Conservation (phyloP, 371 early-diverging fungal species). For the Saksenaea vasiformis region DNA sequence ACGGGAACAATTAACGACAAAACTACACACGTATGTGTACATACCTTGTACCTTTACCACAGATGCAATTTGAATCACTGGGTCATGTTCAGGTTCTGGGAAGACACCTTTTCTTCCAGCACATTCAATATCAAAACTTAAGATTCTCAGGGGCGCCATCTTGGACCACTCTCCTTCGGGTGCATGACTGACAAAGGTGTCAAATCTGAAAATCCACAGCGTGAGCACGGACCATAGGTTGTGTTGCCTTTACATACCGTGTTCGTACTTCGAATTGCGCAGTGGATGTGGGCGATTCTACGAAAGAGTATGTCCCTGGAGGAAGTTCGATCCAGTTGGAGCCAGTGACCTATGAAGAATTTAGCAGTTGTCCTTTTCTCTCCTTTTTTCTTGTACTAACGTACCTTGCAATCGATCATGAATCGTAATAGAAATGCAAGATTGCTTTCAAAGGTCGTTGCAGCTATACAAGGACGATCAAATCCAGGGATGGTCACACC, state of each 20-base stretch:
- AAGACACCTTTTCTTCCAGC: conserved; percentile 97
- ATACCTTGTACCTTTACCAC: conserved; percentile 88
- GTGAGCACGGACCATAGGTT: neutral
- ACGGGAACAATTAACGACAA: neutral
- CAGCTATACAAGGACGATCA: conserved; percentile 39
- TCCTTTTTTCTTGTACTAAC: neutral
- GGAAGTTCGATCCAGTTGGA: conserved; percentile 95
- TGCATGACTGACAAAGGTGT: conserved; percentile 81
- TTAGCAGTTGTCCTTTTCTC: neutral
- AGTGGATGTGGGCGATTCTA: conserved; percentile 51
- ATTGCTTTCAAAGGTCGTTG: conserved; percentile 90
- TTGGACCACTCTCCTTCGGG: conserved; percentile 93
- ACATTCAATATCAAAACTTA: conserved; percentile 99
- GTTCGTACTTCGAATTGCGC: conserved; percentile 86
- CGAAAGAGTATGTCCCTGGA: conserved; percentile 62
- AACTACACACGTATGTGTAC: neutral
- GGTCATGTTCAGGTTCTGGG: conserved; percentile 93
- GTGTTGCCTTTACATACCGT: conserved; percentile 36
- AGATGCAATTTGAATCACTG: conserved; percentile 99
- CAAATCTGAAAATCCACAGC: conserved; percentile 45
- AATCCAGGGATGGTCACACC: conserved; percentile 60
- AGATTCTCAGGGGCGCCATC: conserved; percentile 94
- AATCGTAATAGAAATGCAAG: conserved; percentile 91
- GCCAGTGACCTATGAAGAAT: conserved; percentile 64
- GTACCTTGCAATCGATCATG: conserved; percentile 94